Evolutionary conservation across 768 basidiomycete species (phyloP), one percentile per base, ranked within the genome.

Genomic region (Exsudoporus frostii): DNA sequence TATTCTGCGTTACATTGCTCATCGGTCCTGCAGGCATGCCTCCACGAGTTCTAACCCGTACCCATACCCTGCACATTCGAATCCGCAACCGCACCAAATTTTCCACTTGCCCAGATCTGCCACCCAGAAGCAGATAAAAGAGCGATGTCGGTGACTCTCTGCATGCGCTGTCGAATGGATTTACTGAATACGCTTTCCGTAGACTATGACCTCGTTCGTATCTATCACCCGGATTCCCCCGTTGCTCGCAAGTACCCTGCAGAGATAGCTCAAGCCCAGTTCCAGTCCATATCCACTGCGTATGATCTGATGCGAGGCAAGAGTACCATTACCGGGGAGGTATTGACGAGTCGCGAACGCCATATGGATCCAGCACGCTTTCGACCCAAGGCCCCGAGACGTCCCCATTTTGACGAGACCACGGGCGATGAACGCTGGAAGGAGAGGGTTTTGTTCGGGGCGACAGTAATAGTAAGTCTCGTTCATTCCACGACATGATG

Each of bases 171-270:
- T 36, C 30, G 27, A 25, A 36, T 41, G 32, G 44, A n/a, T 48
- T 13, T n/a, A 50, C 57, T 56, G 25, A 55, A 37, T 1, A 40
- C 22, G 0, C 5, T 5, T 22, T 39, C 30, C 7, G 27, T 44
- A 91, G 88, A 90, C 68, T 88, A 83, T 62, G 88, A 90, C 57
- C 86, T 91, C 41, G 89, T 90, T 30, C 77, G 84, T 37, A 76
- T 88, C 52, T 88, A 90, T 67, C 88, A 91, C 65, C 88, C 88
- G 3, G 88, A 91, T 66, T 85, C 85, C 38, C 73, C 75, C 22
- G 42, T 72, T 20, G 73, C 73, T 20, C 73, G 76, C 5, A 64
- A 65, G 4, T 68, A 69, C 51, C 69, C 83, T 7, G 61, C 79
- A 0, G 79, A 80, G 15, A 65, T 76, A 3, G 80, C 81, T 4